Base-by-base conservation (phyloP, 176 grass and related monocot genomes). In the Microstegium vimineum region DNA sequence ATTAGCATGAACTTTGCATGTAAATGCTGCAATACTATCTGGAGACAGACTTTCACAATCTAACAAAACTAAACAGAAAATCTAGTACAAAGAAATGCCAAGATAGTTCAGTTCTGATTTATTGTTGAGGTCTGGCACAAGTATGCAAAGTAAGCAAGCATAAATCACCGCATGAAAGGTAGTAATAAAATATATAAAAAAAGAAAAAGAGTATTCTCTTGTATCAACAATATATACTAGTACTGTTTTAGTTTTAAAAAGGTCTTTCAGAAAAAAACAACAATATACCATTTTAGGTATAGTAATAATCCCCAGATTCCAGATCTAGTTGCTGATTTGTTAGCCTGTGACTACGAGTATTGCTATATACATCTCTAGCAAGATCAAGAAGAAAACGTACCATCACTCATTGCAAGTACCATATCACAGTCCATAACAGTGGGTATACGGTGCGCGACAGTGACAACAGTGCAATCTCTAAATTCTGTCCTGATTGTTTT, bases 401-500 rank as follows among this genome's bases (percentile, higher is more conserved):
- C 93, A 15, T 94, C 95, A 11, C 92, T 91, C 72, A 98, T 88
- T 26, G 88, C 84, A 84, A 98, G 92, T 49, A 98, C 88, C 90
- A 90, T 98, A 31, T 69, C 72, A 41, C 88, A 94, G 71, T 91
- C 90, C 89, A 98, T 98, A 7, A 98, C 90, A 1, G 95, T 98
- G 1, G 92, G 95, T 72, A 98, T 91, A 23, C 95, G 85, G 45
- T 98, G 95, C 8, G 95, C 92, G 1, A 98, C 92, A 0, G 92
- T 98, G 70, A 98, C 89, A 22, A 98, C 90, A 8, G 95, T 98
- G 76, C 86, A 93, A 73, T 93, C 71, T 81, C 78, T 71, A 46
- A 98, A 98, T 77, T 94, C 95, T 35, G 86, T 77, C 77, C 84
- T 88, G 74, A 98, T 93, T 1, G 88, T 98, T 65, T 91, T 98